Percentiles rank a stretch among this genome's conserved stretches.
Conservation (phyloP, 1,139 yeast genomes). For the Saccharomycopsis crataegensis region DNA sequence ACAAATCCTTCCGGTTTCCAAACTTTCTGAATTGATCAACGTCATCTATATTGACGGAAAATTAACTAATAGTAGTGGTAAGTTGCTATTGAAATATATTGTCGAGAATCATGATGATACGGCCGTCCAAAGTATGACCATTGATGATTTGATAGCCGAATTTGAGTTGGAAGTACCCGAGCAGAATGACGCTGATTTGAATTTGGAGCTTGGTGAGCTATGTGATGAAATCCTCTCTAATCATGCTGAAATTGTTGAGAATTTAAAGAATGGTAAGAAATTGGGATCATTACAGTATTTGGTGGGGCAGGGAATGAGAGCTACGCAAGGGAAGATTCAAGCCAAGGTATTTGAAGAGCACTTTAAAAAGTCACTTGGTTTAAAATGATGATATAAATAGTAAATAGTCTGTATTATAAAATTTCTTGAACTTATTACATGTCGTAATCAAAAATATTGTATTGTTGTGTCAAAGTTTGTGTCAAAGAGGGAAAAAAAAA, state of each 20-base stretch:
- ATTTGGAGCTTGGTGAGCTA: conserved; percentile 40
- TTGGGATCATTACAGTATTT: conserved; percentile 61
- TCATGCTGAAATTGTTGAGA: conserved; percentile 52
- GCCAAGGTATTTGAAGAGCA: conserved; percentile 41
- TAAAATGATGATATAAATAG: neutral
- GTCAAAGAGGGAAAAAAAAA: too few species aligned
- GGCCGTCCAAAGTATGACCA: conserved; percentile 22
- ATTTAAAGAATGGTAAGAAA: conserved; percentile 51
- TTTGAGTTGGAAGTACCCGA: conserved; percentile 45
- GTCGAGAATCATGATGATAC: conserved; percentile 39
- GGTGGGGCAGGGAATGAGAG: conserved; percentile 80
- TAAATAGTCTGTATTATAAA: too few species aligned
- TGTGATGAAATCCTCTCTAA: conserved; percentile 45
- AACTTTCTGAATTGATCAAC: conserved; percentile 38
- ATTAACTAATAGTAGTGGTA: conserved; percentile 56
- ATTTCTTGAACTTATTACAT: too few species aligned
- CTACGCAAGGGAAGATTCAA: conserved; percentile 59
- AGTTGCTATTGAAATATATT: conserved; percentile 51
- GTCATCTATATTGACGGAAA: conserved; percentile 32
- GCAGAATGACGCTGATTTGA: conserved; percentile 28
- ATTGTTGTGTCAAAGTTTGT: too few species aligned
- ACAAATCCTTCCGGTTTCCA: conserved; percentile 31
- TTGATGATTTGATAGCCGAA: conserved; percentile 44
- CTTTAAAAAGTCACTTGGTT: conserved; percentile 30
- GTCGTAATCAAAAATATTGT: too few species aligned